These are phyloP conservation scores for Metschnikowia lochheadii DNA, from an alignment of 805 yeast species.

Conservation along the genomic window DNA sequence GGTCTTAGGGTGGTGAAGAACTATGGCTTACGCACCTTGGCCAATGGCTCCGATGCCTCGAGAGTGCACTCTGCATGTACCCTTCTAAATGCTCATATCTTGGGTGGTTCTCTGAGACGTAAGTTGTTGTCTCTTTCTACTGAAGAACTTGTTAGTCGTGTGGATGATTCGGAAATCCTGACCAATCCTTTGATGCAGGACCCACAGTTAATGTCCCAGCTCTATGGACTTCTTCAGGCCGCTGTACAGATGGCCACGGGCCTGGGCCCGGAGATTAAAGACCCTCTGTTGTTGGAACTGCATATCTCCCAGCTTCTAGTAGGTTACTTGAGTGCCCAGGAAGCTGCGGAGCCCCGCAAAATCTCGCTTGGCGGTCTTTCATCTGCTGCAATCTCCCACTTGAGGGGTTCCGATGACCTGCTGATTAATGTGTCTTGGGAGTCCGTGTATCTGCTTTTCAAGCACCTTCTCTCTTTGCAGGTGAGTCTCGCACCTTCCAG, in stretches of 20 bases:
- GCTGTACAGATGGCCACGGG: constrained; percentile 1
- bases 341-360: constrained; percentile 3
- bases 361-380: constrained; percentile 10
- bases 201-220: constrained; percentile 15
- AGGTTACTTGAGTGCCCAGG: constrained; percentile 7
- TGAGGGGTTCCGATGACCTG: constrained; percentile 2
- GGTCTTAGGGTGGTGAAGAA: constrained; percentile 15
- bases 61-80: constrained; percentile 7
- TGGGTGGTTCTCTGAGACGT: constrained; percentile 19
- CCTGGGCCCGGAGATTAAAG: neutral
- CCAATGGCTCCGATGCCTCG: constrained; percentile 14
- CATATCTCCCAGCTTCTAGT: constrained; percentile 7
- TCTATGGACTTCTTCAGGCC: constrained; percentile 18
- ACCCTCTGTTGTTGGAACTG: neutral
- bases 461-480: constrained; percentile 6
- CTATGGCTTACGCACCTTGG: constrained; percentile 10
- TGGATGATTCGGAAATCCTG: constrained; percentile 11
- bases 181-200: constrained; percentile 12
- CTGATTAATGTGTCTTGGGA: constrained; percentile 4
- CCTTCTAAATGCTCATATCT: constrained; percentile 16
- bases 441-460: constrained; percentile 8
- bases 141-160: constrained; percentile 13
- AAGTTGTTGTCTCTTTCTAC: constrained; percentile 16
- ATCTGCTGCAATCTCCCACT: constrained; percentile 6
- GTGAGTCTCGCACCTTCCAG: neutral